Base-by-base conservation (phyloP, 768 basidiomycete species). In the Trametes elegans region DNA sequence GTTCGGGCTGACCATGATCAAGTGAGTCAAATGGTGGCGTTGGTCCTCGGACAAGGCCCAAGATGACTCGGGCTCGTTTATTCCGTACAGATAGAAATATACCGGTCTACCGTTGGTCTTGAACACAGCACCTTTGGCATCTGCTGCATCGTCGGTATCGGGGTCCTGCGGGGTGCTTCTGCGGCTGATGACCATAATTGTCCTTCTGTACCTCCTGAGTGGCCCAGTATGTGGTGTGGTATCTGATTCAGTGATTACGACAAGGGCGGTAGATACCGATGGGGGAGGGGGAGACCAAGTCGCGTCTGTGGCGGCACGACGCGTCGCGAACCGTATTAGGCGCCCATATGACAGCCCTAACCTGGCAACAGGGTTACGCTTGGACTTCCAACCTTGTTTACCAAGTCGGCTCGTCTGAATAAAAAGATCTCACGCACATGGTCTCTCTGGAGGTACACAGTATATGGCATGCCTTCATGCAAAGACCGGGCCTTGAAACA, bases 61-160 rank as follows among this genome's bases (percentile, higher is more conserved):
- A 5, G 11, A 3, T 2, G 19, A 27, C 3, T 38, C 34, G 2
- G 40, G 27, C 58, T 50, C 48, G 36, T 44, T 28, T 14, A 28
- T 55, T 5, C 49, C 53, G 19, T 40, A 55, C 18, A 59, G 34
- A 34, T 55, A 51, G 53, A 59, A 59, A 16, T 18, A 36, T 9
- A 59, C 53, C 3, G 57, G 47, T 19, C 43, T 27, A 1, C 36
- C 52, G 31, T 50, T 27, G n/a, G 10, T 23, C 18, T 24, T 40
- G 56, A 57, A 51, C 9, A 52, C 21, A n/a, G n/a, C n/a, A n/a
- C n/a, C n/a, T 18, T 13, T 3, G 7, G 16, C 27, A 3, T 14
- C 32, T 5, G 11, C 42, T 0, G 8, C 51, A 18, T 45, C 24
- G 16, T 34, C 34, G 27, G 5, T 35, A 10, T 2, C 24, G 3